Evolutionary conservation across 345 rosid species (phyloP), one percentile per base, ranked within the genome.

Genomic region (Pseudoturritis turrita): DNA sequence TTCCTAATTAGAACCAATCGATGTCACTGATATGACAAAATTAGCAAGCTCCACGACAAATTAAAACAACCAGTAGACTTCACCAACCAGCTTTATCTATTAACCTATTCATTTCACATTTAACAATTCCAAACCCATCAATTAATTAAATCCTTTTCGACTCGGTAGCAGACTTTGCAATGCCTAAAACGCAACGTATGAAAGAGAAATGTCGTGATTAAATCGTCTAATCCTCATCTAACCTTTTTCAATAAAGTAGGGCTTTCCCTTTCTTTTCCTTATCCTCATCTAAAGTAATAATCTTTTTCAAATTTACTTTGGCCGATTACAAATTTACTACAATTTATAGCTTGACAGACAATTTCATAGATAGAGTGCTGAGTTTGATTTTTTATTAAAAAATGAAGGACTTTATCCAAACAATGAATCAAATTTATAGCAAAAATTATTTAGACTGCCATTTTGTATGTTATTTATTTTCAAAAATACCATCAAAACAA

Each of bases 141-240:
- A 56, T 35, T 15, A 17, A 10, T 10, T 28, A 15, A 36, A 59
- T 41, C 36, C 13, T 40, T 29, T 45, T 63, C 43, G 2, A 45
- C 18, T 18, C 14, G 18, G 29, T 18, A 26, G 19, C 55, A 6
- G 7, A 43, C 25, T 61, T 46, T 7, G 29, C 55, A 18, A 45
- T 45, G 28, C n/a, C 17, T 45, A 44, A 43, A 63, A 63, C 56
- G 44, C 33, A 35, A 65, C 35, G 22, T 49, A 65, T 31, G 70
- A 65, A 65, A 65, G 58, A 47, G 57, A 65, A 50, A 50, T 33
- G 45, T 49, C 33, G 22, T 65, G 35, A 65, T 65, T 65, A 36
- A 46, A 21, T 36, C 35, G 10, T 37, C 49, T 36, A 50, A 36
- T n/a, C 49, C 10, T n/a, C n/a, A n/a, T n/a, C n/a, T 49, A 64